Conservation (phyloP, 148 eudicot species). For the Vaccinium macrocarpon region DNA sequence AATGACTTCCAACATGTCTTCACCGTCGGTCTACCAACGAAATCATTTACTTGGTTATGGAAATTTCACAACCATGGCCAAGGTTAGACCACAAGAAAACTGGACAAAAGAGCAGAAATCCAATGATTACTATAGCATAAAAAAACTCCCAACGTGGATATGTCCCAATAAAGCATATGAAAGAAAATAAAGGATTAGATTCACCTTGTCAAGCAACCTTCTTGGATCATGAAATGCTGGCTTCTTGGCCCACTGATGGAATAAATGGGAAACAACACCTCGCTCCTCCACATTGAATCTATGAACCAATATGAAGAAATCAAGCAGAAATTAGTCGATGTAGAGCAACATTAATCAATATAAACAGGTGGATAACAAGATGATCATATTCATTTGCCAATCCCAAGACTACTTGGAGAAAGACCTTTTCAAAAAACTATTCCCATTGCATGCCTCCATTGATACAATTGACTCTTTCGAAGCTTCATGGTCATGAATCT, state of each 20-base stretch:
- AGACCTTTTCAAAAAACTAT: conserved; percentile 66
- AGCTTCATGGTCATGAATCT: conserved; percentile 28
- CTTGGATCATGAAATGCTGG: conserved; percentile 87
- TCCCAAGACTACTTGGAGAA: conserved; percentile 2
- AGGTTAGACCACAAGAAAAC: not conserved
- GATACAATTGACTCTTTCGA: conserved; percentile 33
- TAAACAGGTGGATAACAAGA: not conserved
- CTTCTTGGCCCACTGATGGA: conserved; percentile 96
- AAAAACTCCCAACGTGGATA: not conserved
- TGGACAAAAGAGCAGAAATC: not conserved
- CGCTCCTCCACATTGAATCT: conserved; percentile 75
- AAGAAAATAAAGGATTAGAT: conserved; percentile 1
- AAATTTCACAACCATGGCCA: conserved; percentile 2
- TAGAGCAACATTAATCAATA: conserved; percentile 3
- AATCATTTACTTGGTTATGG: not conserved
- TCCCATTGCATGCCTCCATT: conserved; percentile 44
- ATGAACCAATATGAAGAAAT: conserved; percentile 16
- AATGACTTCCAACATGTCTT: not conserved
- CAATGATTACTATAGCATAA: not conserved
- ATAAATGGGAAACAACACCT: conserved; percentile 72
- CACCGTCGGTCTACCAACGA: not conserved
- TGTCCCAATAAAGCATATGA: not conserved
- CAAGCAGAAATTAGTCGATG: conserved; percentile 9
- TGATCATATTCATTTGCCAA: not conserved
- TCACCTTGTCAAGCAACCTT: conserved; percentile 86